Evolutionary conservation across 306 rosid species (phyloP).

Genomic region (Corylus heterophylla): DNA sequence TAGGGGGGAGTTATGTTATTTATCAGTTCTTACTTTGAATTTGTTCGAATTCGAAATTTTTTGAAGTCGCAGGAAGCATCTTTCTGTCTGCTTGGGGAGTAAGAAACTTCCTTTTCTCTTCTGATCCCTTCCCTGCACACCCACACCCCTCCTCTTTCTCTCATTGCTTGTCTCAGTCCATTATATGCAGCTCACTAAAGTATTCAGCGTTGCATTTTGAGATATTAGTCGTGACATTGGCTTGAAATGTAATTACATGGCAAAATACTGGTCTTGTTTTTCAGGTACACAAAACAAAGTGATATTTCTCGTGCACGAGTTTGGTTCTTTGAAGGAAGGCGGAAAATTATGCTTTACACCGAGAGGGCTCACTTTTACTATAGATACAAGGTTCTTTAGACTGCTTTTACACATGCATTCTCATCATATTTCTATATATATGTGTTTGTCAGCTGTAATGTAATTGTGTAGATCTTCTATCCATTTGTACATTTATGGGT

Average conservation of each 20-base stretch:
- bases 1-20: conserved; percentile 92
- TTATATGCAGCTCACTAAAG: background rate
- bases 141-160: background rate
- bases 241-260: conserved; percentile 18
- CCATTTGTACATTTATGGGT: background rate
- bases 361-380: conserved; percentile 92
- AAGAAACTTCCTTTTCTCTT: conserved; percentile 39
- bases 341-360: conserved; percentile 85
- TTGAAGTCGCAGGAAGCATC: conserved; percentile 82
- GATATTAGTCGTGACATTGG: background rate
- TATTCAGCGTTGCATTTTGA: background rate
- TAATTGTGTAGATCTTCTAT: background rate
- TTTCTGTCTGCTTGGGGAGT: conserved; percentile 93
- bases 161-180: conserved; percentile 16
- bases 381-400: conserved; percentile 73
- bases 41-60: conserved; percentile 75
- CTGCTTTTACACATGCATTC: background rate
- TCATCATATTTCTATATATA: background rate
- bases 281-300: conserved; percentile 74
- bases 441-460: background rate
- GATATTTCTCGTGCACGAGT: conserved; percentile 83
- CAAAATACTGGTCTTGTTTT: conserved; percentile 23
- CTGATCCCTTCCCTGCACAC: background rate
- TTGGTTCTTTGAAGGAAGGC: conserved; percentile 77
- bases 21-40: conserved; percentile 79